These are phyloP conservation scores for Rhodamnia argentea DNA, from an alignment of 345 rosid species.

Conservation along the genomic window DNA sequence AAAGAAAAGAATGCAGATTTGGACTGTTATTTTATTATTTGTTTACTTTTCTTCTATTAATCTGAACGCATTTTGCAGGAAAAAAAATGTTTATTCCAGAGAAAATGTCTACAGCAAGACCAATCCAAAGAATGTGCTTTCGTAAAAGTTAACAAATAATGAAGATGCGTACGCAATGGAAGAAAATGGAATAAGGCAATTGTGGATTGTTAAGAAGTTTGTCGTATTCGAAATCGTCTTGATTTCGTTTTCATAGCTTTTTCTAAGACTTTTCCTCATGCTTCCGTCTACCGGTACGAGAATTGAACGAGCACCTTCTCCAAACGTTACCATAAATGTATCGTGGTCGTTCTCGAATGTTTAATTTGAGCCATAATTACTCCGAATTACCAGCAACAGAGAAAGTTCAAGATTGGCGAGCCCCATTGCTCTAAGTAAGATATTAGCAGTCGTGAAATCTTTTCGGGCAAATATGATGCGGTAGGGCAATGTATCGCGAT, in stretches of 20 bases:
- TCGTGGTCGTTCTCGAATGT: accelerated
- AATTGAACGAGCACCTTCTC: neutral
- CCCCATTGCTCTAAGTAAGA: neutral
- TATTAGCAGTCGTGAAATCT: neutral
- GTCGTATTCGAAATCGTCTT: neutral
- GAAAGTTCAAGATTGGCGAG: neutral
- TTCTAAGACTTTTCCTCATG: neutral
- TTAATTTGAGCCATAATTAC: neutral
- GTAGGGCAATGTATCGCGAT: too few relatives aligned
- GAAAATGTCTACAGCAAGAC: neutral
- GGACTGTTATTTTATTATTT: neutral
- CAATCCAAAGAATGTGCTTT: neutral
- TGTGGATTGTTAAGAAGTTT: too few relatives aligned
- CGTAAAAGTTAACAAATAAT: neutral
- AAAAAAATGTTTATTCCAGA: neutral
- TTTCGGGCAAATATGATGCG: too few relatives aligned
- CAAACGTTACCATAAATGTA: neutral
- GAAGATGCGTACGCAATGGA: neutral
- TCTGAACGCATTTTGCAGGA: neutral
- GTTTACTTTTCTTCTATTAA: neutral
- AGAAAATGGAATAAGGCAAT: neutral
- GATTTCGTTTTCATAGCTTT: neutral
- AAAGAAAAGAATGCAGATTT: neutral
- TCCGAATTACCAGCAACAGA: neutral
- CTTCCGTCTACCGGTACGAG: too few relatives aligned